phyloP scores from a whole-genome alignment of 345 rosid species.

The Citrus sinensis region DNA sequence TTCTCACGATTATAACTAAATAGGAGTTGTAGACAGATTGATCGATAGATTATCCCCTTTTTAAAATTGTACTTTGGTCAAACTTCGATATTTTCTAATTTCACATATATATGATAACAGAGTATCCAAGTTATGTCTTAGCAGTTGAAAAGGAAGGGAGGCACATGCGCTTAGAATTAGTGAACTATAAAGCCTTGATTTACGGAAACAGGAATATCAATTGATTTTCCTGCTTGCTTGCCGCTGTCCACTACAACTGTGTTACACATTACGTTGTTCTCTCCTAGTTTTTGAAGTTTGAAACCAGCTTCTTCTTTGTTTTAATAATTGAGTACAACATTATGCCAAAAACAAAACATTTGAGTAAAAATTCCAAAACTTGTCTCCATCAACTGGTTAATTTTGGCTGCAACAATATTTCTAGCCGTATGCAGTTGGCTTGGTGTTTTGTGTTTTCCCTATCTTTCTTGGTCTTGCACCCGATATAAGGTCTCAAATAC shows the following conservation, averaged over 20 bases:
- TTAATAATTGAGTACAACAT: background rate
- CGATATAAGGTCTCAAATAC: background rate
- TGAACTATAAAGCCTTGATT: conserved; percentile 25
- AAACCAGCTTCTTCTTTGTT: conserved; percentile 7
- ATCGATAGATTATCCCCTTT: too few species aligned
- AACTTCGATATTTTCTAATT: background rate
- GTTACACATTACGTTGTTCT: background rate
- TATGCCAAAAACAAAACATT: background rate
- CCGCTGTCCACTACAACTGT: conserved; percentile 12
- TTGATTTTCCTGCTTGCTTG: background rate
- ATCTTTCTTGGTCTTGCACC: background rate
- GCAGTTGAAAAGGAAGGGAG: conserved; percentile 7
- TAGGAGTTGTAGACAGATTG: background rate
- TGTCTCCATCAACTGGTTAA: background rate
- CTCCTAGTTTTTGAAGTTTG: background rate
- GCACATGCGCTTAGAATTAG: background rate
- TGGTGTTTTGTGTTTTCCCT: conserved; percentile 17
- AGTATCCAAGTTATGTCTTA: background rate
- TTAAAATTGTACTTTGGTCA: background rate
- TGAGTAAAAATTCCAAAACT: background rate
- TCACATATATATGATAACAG: background rate
- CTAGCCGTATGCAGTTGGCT: background rate
- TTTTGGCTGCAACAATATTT: background rate
- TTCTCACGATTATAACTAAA: background rate
- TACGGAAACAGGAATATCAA: background rate